Evolutionary conservation across 805 yeast species (phyloP), one percentile per base, ranked within the genome.

Genomic region (Nakazawaea ambrosiae): DNA sequence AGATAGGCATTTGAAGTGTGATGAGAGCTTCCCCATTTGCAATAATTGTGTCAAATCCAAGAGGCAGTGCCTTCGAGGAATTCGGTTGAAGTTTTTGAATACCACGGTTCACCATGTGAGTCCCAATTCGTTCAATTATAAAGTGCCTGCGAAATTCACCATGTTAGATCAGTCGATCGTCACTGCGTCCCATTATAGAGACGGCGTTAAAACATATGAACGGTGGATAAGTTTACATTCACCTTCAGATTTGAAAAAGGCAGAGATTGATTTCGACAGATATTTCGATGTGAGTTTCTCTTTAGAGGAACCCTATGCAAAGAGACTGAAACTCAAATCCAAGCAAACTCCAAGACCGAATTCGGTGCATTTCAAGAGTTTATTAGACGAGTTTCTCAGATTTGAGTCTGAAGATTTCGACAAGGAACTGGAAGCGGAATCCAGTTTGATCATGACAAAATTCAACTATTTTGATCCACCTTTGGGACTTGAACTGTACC

Each of bases 1-100:
- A 37, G 73, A 75, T 42, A 64, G 84, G 31, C 78, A 79, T 53
- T 74, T 78, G 63, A 78, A 77, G 49, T 78, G 85, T 55, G 84
- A 78, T 49, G 81, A 75, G 51, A 70, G 65, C 28, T 68, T 68
- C 38, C 85, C 85, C 1, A 70, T 70, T 24, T 78, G 85, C 53
- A 63, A 67, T 27, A 74, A 76, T 48, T 63, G 82, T 52, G 58
- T 69, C 34, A 71, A 69, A 37, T 65, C 75, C 8, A 63, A 66
- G 22, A 57, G 73, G 27, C 58, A 56, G 32, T 73, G 79, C 45
- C 62, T 64, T 45, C 53, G 72, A 39, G 76, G 76, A 1, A 51
- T 61, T 10, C 58, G 72, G 37, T 53, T 68, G 31, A 70, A 68
- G 45, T 68, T 70, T 48, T 59, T 67, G 26, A 34, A 39, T 29